Conservation (phyloP, 1,284 basidiomycete genomes). For the Naganishia sp. region DNA sequence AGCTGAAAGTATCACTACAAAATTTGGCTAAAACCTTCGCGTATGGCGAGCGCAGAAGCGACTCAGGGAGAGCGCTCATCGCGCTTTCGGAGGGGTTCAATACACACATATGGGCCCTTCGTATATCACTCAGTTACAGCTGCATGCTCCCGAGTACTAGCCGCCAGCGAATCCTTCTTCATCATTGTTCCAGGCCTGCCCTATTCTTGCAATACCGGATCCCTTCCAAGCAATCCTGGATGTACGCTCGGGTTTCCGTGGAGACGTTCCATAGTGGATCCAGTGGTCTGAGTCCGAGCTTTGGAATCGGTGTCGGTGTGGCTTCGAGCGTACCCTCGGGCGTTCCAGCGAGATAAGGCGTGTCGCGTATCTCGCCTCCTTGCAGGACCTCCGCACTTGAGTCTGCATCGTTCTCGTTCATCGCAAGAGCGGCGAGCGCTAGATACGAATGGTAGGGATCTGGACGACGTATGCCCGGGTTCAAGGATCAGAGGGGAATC, state of each 20-base stretch:
- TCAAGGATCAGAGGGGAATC: constrained; percentile 14
- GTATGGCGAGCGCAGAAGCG: too few species aligned
- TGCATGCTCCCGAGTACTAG: too few species aligned
- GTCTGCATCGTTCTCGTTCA: constrained; percentile 27
- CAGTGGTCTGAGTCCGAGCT: constrained; percentile 22
- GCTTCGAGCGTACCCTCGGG: too few species aligned
- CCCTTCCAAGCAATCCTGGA: constrained; percentile 9
- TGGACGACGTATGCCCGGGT: constrained; percentile 38
- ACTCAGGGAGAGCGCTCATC: too few species aligned
- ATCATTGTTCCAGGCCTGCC: not conserved
- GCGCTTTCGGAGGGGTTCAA: too few species aligned
- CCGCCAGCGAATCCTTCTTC: not conserved
- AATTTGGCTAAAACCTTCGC: not conserved
- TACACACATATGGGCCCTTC: too few species aligned
- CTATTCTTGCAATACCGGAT: not conserved
- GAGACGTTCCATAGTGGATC: constrained; percentile 34
- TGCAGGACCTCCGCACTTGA: not conserved
- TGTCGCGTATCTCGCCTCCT: not conserved
- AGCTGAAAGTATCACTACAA: not conserved
- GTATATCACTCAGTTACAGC: too few species aligned
- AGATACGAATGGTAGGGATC: constrained; percentile 92
- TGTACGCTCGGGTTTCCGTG: constrained; percentile 19
- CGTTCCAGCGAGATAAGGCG: too few species aligned
- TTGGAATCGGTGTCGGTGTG: not conserved
- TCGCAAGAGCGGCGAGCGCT: constrained; percentile 72